Evolutionary conservation across 2,329 filamentous ascomycete genomes (phyloP), one percentile per base, ranked within the genome.

Genomic region (Aspergillus nomiae): DNA sequence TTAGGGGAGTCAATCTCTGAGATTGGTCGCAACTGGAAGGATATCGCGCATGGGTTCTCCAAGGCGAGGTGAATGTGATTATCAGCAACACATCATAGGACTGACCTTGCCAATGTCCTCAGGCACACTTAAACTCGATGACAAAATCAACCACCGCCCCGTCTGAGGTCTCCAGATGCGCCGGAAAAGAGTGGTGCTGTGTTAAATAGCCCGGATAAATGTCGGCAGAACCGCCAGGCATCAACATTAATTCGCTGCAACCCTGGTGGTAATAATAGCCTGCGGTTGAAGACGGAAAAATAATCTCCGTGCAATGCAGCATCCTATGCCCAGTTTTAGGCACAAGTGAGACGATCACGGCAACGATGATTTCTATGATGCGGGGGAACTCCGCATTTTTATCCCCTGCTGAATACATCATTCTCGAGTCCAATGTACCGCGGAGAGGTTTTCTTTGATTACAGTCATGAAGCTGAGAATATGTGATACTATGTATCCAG

Each of bases 211-310:
- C 30, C 51, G 51, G 51, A 54, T n/a, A 54, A 54, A 34, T 36
- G n/a, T 54, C 51, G 51, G 51, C 51, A 24, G 51, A 54, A 54
- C 30, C 30, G n/a, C 51, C 51, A 54, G 51, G 51, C 51, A 54
- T 21, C 51, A 54, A 24, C 51, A 21, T 54, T 54, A 24, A 54
- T 24, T n/a, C 38, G n/a, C 16, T 41, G 38, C 16, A 41, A 41
- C 38, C 16, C 38, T 41, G 19, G 5, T n/a, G 30, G 19, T 4
- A 54, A 16, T 36, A n/a, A 14, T 19, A 34, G 30, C 19, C 19
- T 19, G n/a, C 24, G 51, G 30, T 34, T 36, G 51, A 21, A 24
- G 19, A 36, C 51, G 51, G 51, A 54, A 30, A 54, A 54, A 54
- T 54, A 54, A 54, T 54, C 51, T 54, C 51, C 51, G 51, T 54